phyloP scores from a whole-genome alignment of 805 yeast genomes.

The Candida patagonica region DNA sequence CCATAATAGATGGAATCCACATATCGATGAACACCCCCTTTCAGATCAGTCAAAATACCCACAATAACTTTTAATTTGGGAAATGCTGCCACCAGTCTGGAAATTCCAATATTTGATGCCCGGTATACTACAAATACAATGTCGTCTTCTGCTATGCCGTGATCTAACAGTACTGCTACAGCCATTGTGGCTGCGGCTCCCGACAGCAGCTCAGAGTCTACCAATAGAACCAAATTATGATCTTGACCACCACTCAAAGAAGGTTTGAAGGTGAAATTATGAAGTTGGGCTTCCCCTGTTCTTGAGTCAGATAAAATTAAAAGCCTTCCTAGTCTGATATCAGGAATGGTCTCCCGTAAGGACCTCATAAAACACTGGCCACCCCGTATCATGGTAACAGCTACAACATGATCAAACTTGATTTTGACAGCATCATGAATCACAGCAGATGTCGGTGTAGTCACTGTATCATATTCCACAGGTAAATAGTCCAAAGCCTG shows the following conservation, averaged over 20 bases:
- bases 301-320: constrained; percentile 78
- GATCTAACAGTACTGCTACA: constrained; percentile 75
- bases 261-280: constrained; percentile 65
- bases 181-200: constrained; percentile 97
- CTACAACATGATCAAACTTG: constrained; percentile 43
- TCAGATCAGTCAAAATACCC: constrained; percentile 48
- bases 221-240: constrained; percentile 40
- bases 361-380: constrained; percentile 90
- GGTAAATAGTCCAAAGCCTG: constrained; percentile 47
- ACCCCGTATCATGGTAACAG: constrained; percentile 75
- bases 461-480: constrained; percentile 21
- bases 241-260: constrained; percentile 16
- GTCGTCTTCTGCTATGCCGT: constrained; percentile 51
- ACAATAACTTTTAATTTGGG: constrained; percentile 58
- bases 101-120: constrained; percentile 70
- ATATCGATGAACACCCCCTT: constrained; percentile 37
- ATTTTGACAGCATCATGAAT: constrained; percentile 4
- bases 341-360: constrained; percentile 60
- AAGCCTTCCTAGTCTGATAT: constrained; percentile 69
- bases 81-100: constrained; percentile 67
- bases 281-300: constrained; percentile 93
- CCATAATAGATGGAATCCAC: constrained; percentile 77
- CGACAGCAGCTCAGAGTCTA: constrained; percentile 82
- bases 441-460: constrained; percentile 34
- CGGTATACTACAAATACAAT: constrained; percentile 63